Conservation (phyloP, 345 rosid genomes). For the Turnera subulata region DNA sequence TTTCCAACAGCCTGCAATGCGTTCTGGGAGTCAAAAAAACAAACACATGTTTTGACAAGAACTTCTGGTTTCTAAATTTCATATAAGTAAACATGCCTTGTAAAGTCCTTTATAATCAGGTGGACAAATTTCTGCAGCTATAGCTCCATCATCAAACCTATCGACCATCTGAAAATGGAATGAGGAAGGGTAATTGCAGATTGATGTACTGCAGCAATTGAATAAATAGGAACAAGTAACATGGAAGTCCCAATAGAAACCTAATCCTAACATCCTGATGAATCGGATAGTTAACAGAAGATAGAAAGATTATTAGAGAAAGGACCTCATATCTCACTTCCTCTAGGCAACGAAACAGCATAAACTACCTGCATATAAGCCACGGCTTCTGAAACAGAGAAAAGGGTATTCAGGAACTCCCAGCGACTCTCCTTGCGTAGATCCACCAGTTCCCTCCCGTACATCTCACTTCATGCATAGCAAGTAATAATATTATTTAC, state of each 20-base stretch:
- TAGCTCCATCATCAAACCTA: constrained; percentile 82
- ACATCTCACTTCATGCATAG: constrained; percentile 72
- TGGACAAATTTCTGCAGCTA: constrained; percentile 64
- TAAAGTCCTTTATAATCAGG: constrained; percentile 84
- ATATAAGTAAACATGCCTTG: constrained; percentile 51
- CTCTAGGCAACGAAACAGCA: neutral
- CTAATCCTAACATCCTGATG: neutral
- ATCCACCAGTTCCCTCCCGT: constrained; percentile 93
- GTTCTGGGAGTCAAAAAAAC: constrained; percentile 17
- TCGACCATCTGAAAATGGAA: constrained; percentile 72
- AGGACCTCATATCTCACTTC: too few relatives aligned
- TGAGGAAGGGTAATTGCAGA: constrained; percentile 8
- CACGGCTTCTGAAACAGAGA: constrained; percentile 96
- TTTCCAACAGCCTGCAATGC: constrained; percentile 82
- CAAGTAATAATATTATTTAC: constrained; percentile 37
- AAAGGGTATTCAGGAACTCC: constrained; percentile 89
- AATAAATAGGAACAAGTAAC: neutral
- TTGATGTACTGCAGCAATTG: neutral
- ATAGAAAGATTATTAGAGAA: neutral
- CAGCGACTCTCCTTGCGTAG: constrained; percentile 84
- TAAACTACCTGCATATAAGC: constrained; percentile 78
- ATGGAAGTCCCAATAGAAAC: too few relatives aligned
- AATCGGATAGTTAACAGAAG: constrained; percentile 1
- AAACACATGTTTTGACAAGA: constrained; percentile 9
- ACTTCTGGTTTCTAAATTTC: constrained; percentile 1